Evolutionary conservation across 352 stramenopile genomes (phyloP).

Genomic region (Phytopythium aichiense): DNA sequence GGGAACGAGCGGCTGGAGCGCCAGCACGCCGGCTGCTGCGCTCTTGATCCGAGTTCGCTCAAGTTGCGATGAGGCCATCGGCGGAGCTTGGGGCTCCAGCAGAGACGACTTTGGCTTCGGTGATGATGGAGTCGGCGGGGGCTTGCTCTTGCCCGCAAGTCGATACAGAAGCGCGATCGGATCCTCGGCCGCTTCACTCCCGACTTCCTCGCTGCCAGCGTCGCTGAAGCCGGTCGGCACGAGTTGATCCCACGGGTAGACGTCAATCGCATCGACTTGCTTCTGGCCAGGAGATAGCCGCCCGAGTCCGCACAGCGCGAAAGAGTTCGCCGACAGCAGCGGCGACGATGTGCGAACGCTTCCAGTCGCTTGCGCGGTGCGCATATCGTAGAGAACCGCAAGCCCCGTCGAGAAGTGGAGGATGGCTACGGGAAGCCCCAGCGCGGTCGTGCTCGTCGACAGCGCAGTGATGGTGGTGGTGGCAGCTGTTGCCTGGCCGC

Average conservation of each 20-base stretch:
- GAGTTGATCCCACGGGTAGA: slow-evolving; percentile 42
- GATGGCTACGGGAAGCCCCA: slow-evolving; percentile 36
- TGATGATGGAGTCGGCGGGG: background rate
- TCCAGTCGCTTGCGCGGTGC: slow-evolving; percentile 33
- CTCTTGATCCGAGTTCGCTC: background rate
- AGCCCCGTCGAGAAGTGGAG: slow-evolving; percentile 46
- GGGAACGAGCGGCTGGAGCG: slow-evolving; percentile 1
- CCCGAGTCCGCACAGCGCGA: slow-evolving; percentile 7
- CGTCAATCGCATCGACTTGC: slow-evolving; percentile 4
- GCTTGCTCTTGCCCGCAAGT: slow-evolving; percentile 1
- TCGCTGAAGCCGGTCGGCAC: slow-evolving; percentile 24
- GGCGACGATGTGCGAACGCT: slow-evolving; percentile 21
- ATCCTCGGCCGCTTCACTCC: background rate
- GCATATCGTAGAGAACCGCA: slow-evolving; percentile 41
- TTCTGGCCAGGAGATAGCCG: background rate
- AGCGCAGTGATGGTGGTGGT: slow-evolving; percentile 17
- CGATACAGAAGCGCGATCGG: background rate
- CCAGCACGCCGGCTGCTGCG: background rate
- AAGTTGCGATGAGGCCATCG: background rate
- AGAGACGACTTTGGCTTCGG: background rate
- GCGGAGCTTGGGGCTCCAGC: background rate
- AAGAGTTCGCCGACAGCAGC: slow-evolving; percentile 3
- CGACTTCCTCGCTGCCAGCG: background rate
- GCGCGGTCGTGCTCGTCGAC: slow-evolving; percentile 4
- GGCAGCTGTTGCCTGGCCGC: background rate